Evolutionary conservation across 2,329 filamentous ascomycete genomes (phyloP).

Genomic region (Hypoxylon sp.): DNA sequence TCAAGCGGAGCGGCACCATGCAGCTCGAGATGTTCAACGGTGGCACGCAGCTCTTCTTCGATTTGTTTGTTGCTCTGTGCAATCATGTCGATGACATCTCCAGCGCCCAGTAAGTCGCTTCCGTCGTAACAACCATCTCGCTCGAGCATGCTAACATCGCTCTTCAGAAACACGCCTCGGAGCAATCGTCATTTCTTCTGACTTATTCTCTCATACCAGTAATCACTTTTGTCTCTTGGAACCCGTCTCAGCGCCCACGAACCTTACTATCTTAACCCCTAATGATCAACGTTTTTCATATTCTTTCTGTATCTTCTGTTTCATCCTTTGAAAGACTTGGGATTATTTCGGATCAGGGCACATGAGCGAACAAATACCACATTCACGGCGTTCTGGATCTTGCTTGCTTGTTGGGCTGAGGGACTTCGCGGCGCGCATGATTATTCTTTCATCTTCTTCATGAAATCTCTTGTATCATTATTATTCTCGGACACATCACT

Average conservation of each 20-base stretch:
- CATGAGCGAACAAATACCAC: conserved; percentile 45
- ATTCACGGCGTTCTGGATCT: conserved; percentile 43
- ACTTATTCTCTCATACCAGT: conserved; percentile 19
- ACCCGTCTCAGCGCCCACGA: conserved; percentile 20
- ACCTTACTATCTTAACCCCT: conserved; percentile 35
- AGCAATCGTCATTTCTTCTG: conserved; percentile 59
- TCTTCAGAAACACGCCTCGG: conserved; percentile 58
- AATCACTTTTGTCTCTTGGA: conserved; percentile 16
- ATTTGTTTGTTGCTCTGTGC: conserved; percentile 91
- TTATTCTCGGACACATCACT: conserved; percentile 11
- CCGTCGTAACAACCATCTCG: neutral
- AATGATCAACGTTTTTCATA: conserved; percentile 49
- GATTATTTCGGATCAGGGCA: conserved; percentile 29
- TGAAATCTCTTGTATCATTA: conserved; percentile 44
- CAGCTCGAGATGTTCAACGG: conserved; percentile 93
- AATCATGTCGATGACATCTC: conserved; percentile 85
- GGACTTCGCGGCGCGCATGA: conserved; percentile 2
- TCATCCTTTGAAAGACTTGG: conserved; percentile 29
- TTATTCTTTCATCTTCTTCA: conserved; percentile 19
- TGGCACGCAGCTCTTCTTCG: conserved; percentile 87
- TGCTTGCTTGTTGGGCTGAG: conserved; percentile 8
- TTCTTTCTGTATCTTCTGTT: conserved; percentile 18
- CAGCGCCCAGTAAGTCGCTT: conserved; percentile 63
- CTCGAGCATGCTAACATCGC: conserved; percentile 31
- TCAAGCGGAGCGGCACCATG: conserved; percentile 95